Conservation (phyloP, 2,329 filamentous ascomycete species). For the Orbilia blumenaviensis region DNA sequence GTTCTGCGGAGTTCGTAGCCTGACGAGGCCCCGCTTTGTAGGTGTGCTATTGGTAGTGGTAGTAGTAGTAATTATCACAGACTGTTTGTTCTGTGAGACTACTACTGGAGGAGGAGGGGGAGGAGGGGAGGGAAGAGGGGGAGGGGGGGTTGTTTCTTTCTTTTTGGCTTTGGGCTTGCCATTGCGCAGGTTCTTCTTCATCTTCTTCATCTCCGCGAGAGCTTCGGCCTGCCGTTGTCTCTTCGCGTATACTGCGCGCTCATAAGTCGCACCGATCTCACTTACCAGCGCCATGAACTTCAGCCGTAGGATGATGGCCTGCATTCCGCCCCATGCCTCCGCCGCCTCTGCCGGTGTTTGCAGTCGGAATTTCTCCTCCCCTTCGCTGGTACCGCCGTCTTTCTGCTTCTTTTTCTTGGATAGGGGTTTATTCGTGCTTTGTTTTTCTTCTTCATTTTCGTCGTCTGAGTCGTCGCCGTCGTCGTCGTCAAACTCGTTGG, state of each 20-base stretch:
- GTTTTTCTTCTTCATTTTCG: constrained; percentile 3
- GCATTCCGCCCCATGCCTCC: constrained; percentile 37
- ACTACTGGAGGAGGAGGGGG: too few species aligned
- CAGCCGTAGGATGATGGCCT: constrained; percentile 38
- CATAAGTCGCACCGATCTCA: constrained; percentile 10
- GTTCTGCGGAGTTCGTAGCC: not conserved
- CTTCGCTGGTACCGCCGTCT: not conserved
- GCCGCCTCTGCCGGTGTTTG: constrained; percentile 26
- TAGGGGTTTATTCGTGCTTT: too few species aligned
- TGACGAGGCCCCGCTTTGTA: not conserved
- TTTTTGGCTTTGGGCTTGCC: not conserved
- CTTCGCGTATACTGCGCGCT: not conserved
- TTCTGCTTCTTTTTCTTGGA: too few species aligned
- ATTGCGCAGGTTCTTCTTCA: not conserved
- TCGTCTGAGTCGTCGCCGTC: constrained; percentile 34
- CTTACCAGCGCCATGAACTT: constrained; percentile 52
- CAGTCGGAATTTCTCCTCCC: constrained; percentile 20
- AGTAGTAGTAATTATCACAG: not conserved
- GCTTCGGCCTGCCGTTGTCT: not conserved
- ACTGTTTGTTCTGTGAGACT: not conserved
- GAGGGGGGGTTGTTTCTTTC: not conserved
- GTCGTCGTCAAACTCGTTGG: not conserved
- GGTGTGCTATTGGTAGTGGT: too few species aligned
- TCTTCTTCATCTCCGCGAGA: not conserved
- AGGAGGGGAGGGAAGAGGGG: too few species aligned